A percentile compares a stretch with the other conserved stretches of the same genome.
Evolutionary conservation across 2,329 filamentous ascomycete genomes (phyloP).

Genomic region (Stachybotrys elegans): DNA sequence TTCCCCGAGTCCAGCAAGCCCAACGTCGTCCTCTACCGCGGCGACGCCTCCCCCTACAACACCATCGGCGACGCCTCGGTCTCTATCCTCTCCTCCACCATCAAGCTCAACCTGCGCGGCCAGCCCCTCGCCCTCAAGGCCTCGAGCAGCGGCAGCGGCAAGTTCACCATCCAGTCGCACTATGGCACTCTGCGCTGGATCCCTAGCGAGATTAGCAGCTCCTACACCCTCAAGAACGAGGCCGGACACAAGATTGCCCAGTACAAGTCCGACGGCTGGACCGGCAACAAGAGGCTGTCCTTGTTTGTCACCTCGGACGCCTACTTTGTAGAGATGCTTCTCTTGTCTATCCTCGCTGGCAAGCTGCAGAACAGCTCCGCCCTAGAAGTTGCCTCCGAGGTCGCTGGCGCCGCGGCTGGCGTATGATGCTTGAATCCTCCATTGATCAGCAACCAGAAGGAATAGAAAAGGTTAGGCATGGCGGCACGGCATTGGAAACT

Average conservation of each 20-base stretch:
- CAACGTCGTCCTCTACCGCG: slow-evolving; percentile 12
- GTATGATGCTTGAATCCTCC: too few species aligned
- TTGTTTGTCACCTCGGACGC: slow-evolving; percentile 16
- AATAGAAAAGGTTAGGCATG: too few species aligned
- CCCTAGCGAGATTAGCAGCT: slow-evolving; percentile 9
- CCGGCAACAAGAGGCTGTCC: slow-evolving; percentile 13
- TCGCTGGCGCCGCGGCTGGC: not conserved
- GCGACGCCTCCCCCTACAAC: slow-evolving; percentile 9
- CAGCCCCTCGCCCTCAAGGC: slow-evolving; percentile 14
- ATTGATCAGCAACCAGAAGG: too few species aligned
- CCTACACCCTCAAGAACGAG: slow-evolving; percentile 13
- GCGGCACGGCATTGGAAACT: too few species aligned
- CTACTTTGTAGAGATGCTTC: slow-evolving; percentile 13
- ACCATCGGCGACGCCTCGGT: slow-evolving; percentile 13
- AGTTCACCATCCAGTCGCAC: slow-evolving; percentile 11
- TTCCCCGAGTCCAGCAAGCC: slow-evolving; percentile 8
- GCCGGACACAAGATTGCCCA: slow-evolving; percentile 13
- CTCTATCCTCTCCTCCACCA: slow-evolving; percentile 11
- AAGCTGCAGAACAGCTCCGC: slow-evolving; percentile 8
- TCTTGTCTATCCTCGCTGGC: slow-evolving; percentile 13
- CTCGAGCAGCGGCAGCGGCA: slow-evolving; percentile 11
- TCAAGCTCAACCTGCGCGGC: slow-evolving; percentile 13
- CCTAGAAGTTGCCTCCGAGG: slow-evolving; percentile 2
- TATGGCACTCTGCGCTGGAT: slow-evolving; percentile 23
- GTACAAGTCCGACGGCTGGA: slow-evolving; percentile 11